Percentiles rank a stretch among this genome's conserved stretches.
These are phyloP conservation scores for Thalia dealbata DNA, from an alignment of 176 grass and related monocot species.

Conservation along the genomic window DNA sequence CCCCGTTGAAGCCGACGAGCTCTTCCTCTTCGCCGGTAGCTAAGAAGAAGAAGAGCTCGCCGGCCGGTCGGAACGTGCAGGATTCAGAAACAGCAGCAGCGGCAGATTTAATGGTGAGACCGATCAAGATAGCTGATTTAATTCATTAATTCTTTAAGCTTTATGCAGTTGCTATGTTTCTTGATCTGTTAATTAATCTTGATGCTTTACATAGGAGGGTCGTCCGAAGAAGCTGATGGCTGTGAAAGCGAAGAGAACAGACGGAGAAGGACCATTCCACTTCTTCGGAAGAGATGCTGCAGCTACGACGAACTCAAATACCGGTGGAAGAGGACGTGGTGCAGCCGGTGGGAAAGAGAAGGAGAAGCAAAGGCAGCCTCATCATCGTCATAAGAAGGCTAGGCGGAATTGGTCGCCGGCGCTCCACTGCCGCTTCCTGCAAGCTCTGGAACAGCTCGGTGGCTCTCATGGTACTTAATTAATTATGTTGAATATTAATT, in stretches of 20 bases:
- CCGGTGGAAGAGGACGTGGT: background rate
- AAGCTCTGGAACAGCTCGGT: constrained; percentile 66
- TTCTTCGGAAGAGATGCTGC: constrained; percentile 44
- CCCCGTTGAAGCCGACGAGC: constrained; percentile 51
- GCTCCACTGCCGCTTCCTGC: constrained; percentile 69
- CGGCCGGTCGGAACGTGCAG: constrained; percentile 30
- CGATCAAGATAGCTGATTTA: background rate
- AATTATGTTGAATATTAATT: no score
- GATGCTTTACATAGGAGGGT: constrained; percentile 21
- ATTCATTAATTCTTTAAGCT: background rate
- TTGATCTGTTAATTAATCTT: background rate
- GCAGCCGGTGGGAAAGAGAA: constrained; percentile 23
- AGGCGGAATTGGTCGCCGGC: constrained; percentile 80
- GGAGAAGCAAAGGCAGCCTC: constrained; percentile 35
- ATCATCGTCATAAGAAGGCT: constrained; percentile 31
- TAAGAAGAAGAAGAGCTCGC: background rate
- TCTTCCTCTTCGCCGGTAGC: constrained; percentile 30
- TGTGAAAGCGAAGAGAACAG: constrained; percentile 21
- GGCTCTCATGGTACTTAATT: constrained; percentile 74
- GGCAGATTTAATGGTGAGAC: background rate
- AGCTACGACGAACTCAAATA: constrained; percentile 19
- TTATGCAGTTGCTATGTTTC: background rate
- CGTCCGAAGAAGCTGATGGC: constrained; percentile 42
- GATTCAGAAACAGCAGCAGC: background rate
- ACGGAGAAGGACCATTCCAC: constrained; percentile 50